Evolutionary conservation across 2,329 filamentous ascomycete genomes (phyloP), one percentile per base, ranked within the genome.

Genomic region (Mycosphaerella arachidis): DNA sequence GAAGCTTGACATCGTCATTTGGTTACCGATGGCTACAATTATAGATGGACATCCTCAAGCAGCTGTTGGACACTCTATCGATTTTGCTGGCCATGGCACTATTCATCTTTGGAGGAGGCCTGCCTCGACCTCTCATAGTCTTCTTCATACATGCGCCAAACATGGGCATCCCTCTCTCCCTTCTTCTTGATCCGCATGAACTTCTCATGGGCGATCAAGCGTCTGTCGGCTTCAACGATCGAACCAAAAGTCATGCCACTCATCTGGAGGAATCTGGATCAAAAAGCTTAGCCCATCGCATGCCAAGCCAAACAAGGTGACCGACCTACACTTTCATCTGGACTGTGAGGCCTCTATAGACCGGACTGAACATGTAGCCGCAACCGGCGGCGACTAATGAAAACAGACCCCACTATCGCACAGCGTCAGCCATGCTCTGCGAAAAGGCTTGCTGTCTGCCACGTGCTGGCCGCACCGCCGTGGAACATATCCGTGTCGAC

Each of bases 181-280:
- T 87, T 83, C 69, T 86, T 84, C 68, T 88, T 82, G 71, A 85
- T 81, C 61, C 89, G 79, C 64, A 91, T 77, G 48, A 79, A 78
- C 12, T 85, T 79, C 73, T 92, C 88, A 68, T 89, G 90, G 60
- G 82, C 77, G 55, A 87, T 81, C 67, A 92, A 79, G 53, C 86
- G 81, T 58, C 79, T 76, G 70, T 93, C 90, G 2, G 89, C 90
- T 77, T 91, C 88, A 56, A 92, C 81, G 82, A 90, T 89, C 69
- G 85, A 82, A 48, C 90, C 90, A 35, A 91, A 70, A n/a, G 89
- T 86, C 89, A 92, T 92, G 61, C 86, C 87, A n/a, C 87, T 90
- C 87, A 92, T 91, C 73, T 92, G 89, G 16, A 92, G 78, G 71
- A 91, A 93, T 31, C 90, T 92, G 69, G 33, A 37, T 24, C 30